Conservation (phyloP, 768 basidiomycete species). For the Lactarius psammicola region DNA sequence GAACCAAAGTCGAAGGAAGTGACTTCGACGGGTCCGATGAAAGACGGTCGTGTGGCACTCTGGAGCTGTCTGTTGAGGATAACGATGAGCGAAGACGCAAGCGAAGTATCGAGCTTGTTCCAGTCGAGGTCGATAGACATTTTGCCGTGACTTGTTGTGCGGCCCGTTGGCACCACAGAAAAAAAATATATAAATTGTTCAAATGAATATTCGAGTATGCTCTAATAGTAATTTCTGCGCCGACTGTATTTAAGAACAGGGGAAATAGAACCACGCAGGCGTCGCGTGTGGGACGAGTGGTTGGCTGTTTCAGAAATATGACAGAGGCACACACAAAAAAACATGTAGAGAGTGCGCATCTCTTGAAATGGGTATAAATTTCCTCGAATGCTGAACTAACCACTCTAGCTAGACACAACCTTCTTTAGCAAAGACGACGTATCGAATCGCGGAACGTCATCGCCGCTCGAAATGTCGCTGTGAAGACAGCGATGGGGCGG, state of each 20-base stretch:
- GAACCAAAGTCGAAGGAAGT: slow-evolving; percentile 87
- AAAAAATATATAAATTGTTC: neutral
- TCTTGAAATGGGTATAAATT: slow-evolving; percentile 28
- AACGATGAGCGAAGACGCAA: slow-evolving; percentile 66
- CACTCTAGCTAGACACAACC: neutral
- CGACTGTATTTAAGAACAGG: slow-evolving; percentile 16
- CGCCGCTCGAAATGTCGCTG: slow-evolving; percentile 24
- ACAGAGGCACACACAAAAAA: slow-evolving; percentile 9
- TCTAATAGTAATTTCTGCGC: slow-evolving; percentile 27
- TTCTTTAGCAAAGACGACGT: slow-evolving; percentile 3
- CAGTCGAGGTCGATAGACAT: slow-evolving; percentile 99
- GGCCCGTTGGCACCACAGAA: neutral
- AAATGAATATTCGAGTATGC: slow-evolving; percentile 18
- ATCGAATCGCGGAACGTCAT: neutral
- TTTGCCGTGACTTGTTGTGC: neutral
- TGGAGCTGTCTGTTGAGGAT: slow-evolving; percentile 78
- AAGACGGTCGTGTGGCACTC: slow-evolving; percentile 76
- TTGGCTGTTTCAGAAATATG: slow-evolving; percentile 13
- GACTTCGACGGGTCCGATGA: slow-evolving; percentile 89
- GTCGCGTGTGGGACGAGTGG: neutral
- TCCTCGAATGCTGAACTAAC: slow-evolving; percentile 9
- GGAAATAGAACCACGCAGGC: slow-evolving; percentile 6
- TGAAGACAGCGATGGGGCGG: slow-evolving; percentile 33
- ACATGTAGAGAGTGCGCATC: slow-evolving; percentile 5
- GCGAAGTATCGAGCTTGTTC: slow-evolving; percentile 71